Evolutionary conservation across 1,284 basidiomycete genomes (phyloP), one percentile per base, ranked within the genome.

Genomic region (Neonothopanus nambi): DNA sequence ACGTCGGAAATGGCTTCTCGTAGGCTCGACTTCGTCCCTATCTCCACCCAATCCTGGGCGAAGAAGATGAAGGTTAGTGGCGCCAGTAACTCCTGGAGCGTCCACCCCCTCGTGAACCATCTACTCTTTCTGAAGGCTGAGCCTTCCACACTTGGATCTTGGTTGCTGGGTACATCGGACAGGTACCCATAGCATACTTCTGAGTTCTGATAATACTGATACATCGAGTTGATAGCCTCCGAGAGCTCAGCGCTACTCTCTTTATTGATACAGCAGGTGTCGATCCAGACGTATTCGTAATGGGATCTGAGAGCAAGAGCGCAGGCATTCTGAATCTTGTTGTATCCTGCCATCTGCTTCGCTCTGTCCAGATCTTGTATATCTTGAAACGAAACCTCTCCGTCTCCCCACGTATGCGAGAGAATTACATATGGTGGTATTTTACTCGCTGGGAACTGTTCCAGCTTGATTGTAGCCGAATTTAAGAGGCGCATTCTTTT

Each of bases 201-300:
- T 7, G 42, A 18, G 26, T 44, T 28, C 42, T 26, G 42, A 18
- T 44, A 44, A 28, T 44, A 44, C 17, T 28, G 13, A 18, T 44
- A 44, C 42, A 44, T 44, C 13, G 42, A 44, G 24, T 44, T 44
- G 24, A 44, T 44, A 13, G 42, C 42, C 13, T 44, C 42, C 3
- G 42, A 44, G 30, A 44, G 42, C 30, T 44, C 42, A 12, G 42
- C 42, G 17, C 42, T 44, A 21, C 42, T 44, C n/a, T 44, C 42
- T 28, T 44, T 44, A 18, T 44, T 44, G 12, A 44, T 44, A 18
- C 42, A 44, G 42, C 42, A 44, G 42, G 42, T 44, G 17, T 44
- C 42, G 42, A 44, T 26, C 42, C 42, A 44, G 24, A 44, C 42
- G 23, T 26, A 44, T 44, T 44, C 21, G 23, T 26, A 44, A 11